Evolutionary conservation across 805 yeast species (phyloP).

Genomic region (Ogataea thermomethanolica): DNA sequence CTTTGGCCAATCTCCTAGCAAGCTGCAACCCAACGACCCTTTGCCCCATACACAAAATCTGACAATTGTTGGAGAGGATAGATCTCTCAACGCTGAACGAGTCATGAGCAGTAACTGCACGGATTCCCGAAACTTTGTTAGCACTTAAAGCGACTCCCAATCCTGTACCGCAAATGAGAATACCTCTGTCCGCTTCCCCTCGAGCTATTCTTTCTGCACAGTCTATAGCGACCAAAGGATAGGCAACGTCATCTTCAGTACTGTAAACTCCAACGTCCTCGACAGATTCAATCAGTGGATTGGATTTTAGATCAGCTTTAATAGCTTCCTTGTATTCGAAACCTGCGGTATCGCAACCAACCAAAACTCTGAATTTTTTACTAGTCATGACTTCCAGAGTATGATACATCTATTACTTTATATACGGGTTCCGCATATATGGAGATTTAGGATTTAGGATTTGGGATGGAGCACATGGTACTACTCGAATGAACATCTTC

Average conservation of each 20-base stretch:
- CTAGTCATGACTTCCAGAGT: slow-evolving; percentile 23
- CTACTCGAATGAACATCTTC: no score
- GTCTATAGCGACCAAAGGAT: slow-evolving; percentile 42
- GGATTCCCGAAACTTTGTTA: slow-evolving; percentile 43
- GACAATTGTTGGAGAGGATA: slow-evolving; percentile 42
- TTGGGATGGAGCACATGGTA: no score
- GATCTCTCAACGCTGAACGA: slow-evolving; percentile 45
- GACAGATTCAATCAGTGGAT: slow-evolving; percentile 31
- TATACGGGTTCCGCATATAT: no score
- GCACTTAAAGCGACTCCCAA: slow-evolving; percentile 48
- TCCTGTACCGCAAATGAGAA: slow-evolving; percentile 47
- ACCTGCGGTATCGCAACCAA: slow-evolving; percentile 46
- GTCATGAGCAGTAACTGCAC: slow-evolving; percentile 49
- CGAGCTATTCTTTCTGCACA: slow-evolving; percentile 39
- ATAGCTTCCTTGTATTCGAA: slow-evolving; percentile 40
- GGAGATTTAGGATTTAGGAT: no score
- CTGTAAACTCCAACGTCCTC: slow-evolving; percentile 39
- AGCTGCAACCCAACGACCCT: slow-evolving; percentile 43
- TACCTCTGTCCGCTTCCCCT: slow-evolving; percentile 43
- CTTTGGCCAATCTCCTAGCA: slow-evolving; percentile 41
- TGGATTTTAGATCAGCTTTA: slow-evolving; percentile 33
- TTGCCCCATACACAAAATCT: slow-evolving; percentile 46
- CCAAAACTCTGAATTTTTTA: slow-evolving; percentile 37
- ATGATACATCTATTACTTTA: no score
- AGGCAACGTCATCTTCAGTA: slow-evolving; percentile 35